These are phyloP conservation scores for Vigna reflexopilosa DNA, from an alignment of 306 rosid genomes.

Conservation along the genomic window DNA sequence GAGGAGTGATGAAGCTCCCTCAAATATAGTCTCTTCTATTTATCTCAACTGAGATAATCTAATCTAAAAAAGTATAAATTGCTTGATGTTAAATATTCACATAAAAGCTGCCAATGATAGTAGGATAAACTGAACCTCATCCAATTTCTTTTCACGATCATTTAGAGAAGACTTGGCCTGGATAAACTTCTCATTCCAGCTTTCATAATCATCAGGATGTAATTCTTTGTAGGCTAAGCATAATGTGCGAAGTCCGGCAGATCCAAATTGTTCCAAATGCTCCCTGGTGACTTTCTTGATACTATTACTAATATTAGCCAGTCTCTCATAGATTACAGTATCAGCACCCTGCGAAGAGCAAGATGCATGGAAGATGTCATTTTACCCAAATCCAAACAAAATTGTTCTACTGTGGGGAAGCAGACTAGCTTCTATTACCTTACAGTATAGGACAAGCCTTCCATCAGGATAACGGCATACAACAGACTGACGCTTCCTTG, in stretches of 20 bases:
- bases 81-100: conserved; percentile 35
- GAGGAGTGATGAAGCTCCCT: too few species aligned
- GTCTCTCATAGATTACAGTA: conserved; percentile 85
- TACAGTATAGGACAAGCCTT: conserved; percentile 89
- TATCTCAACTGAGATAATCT: neutral
- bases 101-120: conserved; percentile 10
- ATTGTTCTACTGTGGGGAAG: conserved; percentile 25
- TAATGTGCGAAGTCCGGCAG: conserved; percentile 88
- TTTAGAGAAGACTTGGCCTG: conserved; percentile 91
- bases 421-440: conserved; percentile 65
- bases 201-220: conserved; percentile 76
- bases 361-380: conserved; percentile 47
- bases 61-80: conserved; percentile 16
- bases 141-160: conserved; percentile 97
- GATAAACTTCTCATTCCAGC: conserved; percentile 93
- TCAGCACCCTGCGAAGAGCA: conserved; percentile 90
- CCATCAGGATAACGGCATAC: conserved; percentile 97
- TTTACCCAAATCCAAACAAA: conserved; percentile 42
- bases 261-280: conserved; percentile 84
- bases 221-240: conserved; percentile 94
- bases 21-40: too few species aligned
- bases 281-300: conserved; percentile 77
- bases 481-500: conserved; percentile 98
- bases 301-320: conserved; percentile 61
- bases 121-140: conserved; percentile 68